Conservation (phyloP, 441 rosid genomes). For the Adansonia rubrostipa region DNA sequence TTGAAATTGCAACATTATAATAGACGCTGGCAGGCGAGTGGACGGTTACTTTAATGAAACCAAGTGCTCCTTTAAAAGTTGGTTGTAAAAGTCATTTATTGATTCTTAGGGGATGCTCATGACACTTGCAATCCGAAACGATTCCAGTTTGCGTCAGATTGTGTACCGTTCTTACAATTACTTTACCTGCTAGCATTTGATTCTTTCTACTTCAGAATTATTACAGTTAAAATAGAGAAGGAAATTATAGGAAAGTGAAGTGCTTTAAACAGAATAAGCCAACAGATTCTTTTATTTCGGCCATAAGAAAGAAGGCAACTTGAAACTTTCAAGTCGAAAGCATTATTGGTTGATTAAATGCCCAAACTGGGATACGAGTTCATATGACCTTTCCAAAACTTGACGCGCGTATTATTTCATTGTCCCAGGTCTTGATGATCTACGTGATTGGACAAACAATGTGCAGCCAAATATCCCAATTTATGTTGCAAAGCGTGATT, state of each 20-base stretch:
- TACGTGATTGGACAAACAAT: conserved; percentile 97
- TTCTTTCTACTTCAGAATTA: not conserved
- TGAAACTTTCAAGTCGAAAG: not conserved
- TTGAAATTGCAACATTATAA: conserved; percentile 61
- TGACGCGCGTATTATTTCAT: not conserved
- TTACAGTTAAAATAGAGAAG: not conserved
- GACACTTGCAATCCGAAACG: not conserved
- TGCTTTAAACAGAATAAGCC: conserved; percentile 1
- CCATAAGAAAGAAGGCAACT: not conserved
- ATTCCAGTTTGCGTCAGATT: conserved; percentile 9
- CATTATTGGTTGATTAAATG: not conserved
- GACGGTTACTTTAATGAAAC: conserved; percentile 12
- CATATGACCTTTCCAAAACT: not conserved
- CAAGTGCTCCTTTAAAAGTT: not conserved
- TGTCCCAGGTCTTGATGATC: conserved; percentile 83
- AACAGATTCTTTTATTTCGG: not conserved
- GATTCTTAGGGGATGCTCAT: not conserved
- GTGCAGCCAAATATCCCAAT: conserved; percentile 84
- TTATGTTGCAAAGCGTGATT: conserved; percentile 77
- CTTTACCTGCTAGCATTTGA: conserved; percentile 5
- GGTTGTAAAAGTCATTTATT: not conserved
- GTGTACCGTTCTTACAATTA: not conserved
- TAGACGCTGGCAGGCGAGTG: conserved; percentile 94
- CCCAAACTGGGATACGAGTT: not conserved
- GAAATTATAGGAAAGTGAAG: not conserved